Evolutionary conservation across 129 eudicot genomes (phyloP), one percentile per base, ranked within the genome.

Genomic region (Tagetes erecta): DNA sequence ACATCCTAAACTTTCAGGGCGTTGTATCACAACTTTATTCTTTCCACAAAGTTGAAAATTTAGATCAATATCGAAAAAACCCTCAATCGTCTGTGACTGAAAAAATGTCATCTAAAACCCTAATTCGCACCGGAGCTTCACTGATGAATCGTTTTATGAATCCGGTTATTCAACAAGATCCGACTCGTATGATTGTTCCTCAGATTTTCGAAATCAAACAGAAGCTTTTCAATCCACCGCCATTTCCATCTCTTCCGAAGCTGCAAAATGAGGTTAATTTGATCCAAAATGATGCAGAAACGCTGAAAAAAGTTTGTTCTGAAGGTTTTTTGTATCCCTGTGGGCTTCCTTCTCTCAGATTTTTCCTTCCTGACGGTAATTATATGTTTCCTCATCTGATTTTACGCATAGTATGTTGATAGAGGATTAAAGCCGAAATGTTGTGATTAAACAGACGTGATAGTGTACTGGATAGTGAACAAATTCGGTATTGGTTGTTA

Each of bases 361-460:
- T 92, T 75, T 87, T 89, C 84, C 85, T 92, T 34, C 96, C 96
- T 70, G 96, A 92, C n/a, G 97, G 97, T 89, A 81, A 64, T 71
- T 71, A 20, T 35, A 4, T 69, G 69, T 77, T 49, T 69, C 12
- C 4, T 44, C 7, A 68, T 77, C 35, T 77, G 71, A 40, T 71
- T 53, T 70, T 47, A 14, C n/a, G 71, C 62, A 38, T 45, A 58
- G 5, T 34, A 14, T 49, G 7, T 50, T 52, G 7, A 8, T 64
- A 55, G 53, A 36, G 6, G 7, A 39, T 64, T 30, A 39, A n/a
- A 8, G 49, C 12, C n/a, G n/a, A 11, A 39, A 6, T 75, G 12
- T 38, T 50, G 33, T 50, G 40, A 47, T 64, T 49, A 63, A 64
- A 8, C 6, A 64, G 10, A 67, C 11, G 35, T 76, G 63, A 14